Conservation (phyloP, 345 rosid genomes). For the Populus nigra region DNA sequence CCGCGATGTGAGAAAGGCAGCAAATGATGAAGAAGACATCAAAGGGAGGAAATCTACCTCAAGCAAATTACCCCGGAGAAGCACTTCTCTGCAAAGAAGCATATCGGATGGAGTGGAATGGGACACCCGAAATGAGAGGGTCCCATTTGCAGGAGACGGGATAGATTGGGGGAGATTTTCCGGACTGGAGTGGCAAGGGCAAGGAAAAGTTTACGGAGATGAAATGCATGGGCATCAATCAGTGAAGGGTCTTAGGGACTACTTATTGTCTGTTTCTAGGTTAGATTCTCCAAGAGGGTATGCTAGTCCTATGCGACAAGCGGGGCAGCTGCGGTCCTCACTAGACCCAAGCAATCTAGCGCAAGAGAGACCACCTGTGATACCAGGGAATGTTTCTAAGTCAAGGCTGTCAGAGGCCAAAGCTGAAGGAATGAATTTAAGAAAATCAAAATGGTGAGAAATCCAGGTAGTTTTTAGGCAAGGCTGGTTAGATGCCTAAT, state of each 20-base stretch:
- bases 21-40: slow-evolving; percentile 44
- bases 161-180: slow-evolving; percentile 58
- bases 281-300: slow-evolving; percentile 45
- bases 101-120: slow-evolving; percentile 82
- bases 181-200: slow-evolving; percentile 42
- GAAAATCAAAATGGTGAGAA: slow-evolving; percentile 62
- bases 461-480: neutral
- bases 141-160: slow-evolving; percentile 42
- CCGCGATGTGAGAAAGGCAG: slow-evolving; percentile 32
- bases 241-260: slow-evolving; percentile 63
- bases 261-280: slow-evolving; percentile 47
- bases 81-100: slow-evolving; percentile 68
- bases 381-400: slow-evolving; percentile 48
- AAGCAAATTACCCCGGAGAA: slow-evolving; percentile 47
- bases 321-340: slow-evolving; percentile 20
- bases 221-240: slow-evolving; percentile 66
- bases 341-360: slow-evolving; percentile 28
- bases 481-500: neutral
- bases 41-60: slow-evolving; percentile 68
- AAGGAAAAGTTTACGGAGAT: slow-evolving; percentile 46
- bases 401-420: slow-evolving; percentile 58
- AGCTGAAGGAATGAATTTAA: slow-evolving; percentile 46
- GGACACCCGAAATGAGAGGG: slow-evolving; percentile 54
- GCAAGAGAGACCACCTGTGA: slow-evolving; percentile 59
- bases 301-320: slow-evolving; percentile 49